Evolutionary conservation across 2,329 filamentous ascomycete species (phyloP).

Genomic region (Thelonectria olida): DNA sequence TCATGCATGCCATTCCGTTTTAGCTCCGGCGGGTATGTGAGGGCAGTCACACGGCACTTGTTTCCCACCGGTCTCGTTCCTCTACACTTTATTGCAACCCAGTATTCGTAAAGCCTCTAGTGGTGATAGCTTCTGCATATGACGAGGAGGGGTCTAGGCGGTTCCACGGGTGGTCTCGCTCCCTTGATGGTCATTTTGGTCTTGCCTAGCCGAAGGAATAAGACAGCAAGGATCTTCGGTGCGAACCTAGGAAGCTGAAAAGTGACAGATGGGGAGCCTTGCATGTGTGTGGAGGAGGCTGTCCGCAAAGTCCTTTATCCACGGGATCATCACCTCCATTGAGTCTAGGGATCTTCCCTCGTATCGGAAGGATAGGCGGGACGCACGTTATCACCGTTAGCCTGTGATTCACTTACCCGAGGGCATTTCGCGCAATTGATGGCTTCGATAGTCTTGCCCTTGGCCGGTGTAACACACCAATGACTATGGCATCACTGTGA

Average conservation of each 20-base stretch:
- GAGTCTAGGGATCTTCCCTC: conserved; percentile 4
- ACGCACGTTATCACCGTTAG: not conserved
- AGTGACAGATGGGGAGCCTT: not conserved
- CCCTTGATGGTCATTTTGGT: not conserved
- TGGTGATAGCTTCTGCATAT: not conserved
- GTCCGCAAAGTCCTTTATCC: not conserved
- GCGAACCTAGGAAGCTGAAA: conserved; percentile 3
- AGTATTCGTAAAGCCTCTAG: too few species aligned
- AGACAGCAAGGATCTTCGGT: conserved; percentile 5
- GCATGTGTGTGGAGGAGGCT: not conserved
- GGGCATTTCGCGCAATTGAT: not conserved
- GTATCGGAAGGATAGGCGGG: not conserved
- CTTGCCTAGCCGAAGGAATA: conserved; percentile 1
- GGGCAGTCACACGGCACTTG: conserved; percentile 33
- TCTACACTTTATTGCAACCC: too few species aligned
- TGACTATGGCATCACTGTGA: not conserved
- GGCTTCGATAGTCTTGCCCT: conserved; percentile 1
- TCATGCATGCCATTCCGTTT: conserved; percentile 39
- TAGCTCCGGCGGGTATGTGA: conserved; percentile 44
- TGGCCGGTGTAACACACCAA: conserved; percentile 18
- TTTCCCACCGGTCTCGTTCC: conserved; percentile 19
- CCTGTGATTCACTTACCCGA: conserved; percentile 4
- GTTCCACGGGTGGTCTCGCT: conserved; percentile 1
- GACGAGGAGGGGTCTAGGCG: not conserved
- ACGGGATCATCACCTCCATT: conserved; percentile 2